phyloP scores from a whole-genome alignment of 2,329 filamentous ascomycete species.

The Nemania abortiva region DNA sequence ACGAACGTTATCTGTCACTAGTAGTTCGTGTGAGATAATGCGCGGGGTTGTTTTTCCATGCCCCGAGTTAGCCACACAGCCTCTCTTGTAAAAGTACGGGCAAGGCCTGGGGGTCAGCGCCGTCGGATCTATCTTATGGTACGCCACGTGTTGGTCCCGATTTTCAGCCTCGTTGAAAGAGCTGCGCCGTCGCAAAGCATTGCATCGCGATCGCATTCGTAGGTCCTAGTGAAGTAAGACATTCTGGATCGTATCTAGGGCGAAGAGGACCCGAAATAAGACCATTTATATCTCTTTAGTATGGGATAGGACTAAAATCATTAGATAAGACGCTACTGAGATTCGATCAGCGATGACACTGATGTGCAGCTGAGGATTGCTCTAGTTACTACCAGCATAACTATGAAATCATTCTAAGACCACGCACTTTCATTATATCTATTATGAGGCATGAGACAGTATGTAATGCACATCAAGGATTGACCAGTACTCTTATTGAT shows the following conservation, averaged over 20 bases:
- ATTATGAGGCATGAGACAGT: background rate
- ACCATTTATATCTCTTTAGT: background rate
- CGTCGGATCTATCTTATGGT: background rate
- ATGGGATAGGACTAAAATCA: too few species aligned
- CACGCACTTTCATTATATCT: background rate
- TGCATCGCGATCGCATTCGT: background rate
- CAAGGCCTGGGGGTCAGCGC: background rate
- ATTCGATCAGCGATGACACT: background rate
- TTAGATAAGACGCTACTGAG: background rate
- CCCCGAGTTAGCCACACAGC: background rate
- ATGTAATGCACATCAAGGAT: background rate
- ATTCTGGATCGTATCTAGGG: too few species aligned
- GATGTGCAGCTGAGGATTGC: background rate
- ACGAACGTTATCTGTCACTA: background rate
- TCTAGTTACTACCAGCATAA: background rate
- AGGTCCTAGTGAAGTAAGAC: too few species aligned
- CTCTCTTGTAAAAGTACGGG: background rate
- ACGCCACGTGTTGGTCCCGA: background rate
- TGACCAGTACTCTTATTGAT: constrained; percentile 3
- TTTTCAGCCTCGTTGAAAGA: background rate
- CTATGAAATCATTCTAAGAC: background rate
- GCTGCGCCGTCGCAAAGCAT: background rate
- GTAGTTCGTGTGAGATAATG: background rate
- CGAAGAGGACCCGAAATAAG: too few species aligned
- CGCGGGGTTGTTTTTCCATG: background rate